These are phyloP conservation scores for Kregervanrija fluxuum DNA, from an alignment of 805 yeast species.

Conservation along the genomic window DNA sequence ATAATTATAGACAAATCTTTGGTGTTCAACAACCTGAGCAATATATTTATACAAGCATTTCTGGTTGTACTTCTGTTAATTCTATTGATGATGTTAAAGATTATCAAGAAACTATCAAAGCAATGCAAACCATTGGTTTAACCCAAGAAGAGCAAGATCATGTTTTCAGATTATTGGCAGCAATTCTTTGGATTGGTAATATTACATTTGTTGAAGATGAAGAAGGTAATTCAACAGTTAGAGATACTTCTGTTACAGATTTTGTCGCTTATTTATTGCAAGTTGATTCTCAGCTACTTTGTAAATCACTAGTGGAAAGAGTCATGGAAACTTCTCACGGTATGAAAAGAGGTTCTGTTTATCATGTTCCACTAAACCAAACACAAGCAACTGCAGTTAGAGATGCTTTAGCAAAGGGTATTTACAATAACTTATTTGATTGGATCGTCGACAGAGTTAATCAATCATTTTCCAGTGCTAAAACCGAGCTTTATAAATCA, in stretches of 20 bases:
- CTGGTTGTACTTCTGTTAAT: slow-evolving; percentile 79
- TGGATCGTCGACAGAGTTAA: slow-evolving; percentile 96
- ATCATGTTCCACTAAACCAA: slow-evolving; percentile 86
- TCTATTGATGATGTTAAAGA: slow-evolving; percentile 81
- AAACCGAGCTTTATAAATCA: slow-evolving; percentile 43
- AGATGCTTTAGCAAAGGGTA: slow-evolving; percentile 92
- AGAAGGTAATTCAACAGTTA: slow-evolving; percentile 74
- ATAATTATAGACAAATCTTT: slow-evolving; percentile 68
- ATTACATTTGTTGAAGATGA: slow-evolving; percentile 79
- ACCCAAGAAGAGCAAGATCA: slow-evolving; percentile 79
- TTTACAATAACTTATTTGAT: slow-evolving; percentile 87
- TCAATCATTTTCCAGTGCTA: slow-evolving; percentile 52
- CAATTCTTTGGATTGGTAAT: slow-evolving; percentile 93
- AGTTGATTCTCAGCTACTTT: slow-evolving; percentile 61
- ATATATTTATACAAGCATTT: slow-evolving; percentile 79
- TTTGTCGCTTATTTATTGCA: slow-evolving; percentile 89
- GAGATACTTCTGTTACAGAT: slow-evolving; percentile 86
- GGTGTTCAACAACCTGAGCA: slow-evolving; percentile 95
- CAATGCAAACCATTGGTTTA: slow-evolving; percentile 86
- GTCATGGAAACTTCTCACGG: slow-evolving; percentile 89
- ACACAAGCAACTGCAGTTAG: slow-evolving; percentile 93
- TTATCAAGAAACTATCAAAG: slow-evolving; percentile 70
- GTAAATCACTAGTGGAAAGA: slow-evolving; percentile 67
- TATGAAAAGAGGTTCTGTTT: slow-evolving; percentile 82
- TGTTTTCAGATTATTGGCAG: slow-evolving; percentile 77